Percentiles rank a stretch among this genome's conserved stretches.
Conservation (phyloP, 495 filamentous ascomycete species). For the Parachaetomium inaequale region DNA sequence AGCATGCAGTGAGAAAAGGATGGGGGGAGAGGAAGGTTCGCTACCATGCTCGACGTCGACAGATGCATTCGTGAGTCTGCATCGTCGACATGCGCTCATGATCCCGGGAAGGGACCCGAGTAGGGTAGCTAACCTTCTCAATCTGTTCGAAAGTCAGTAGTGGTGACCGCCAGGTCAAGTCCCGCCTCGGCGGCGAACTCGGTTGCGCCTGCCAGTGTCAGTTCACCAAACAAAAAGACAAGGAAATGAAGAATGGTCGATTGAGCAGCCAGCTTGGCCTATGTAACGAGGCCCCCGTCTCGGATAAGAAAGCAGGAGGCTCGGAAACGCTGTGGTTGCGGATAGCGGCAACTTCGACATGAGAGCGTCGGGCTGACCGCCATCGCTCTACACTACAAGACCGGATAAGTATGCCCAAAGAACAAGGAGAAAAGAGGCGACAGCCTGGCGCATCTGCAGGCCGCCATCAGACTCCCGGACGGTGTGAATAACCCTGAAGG, state of each 20-base stretch:
- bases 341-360: constrained; percentile 13
- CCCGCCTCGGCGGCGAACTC: neutral
- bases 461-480: neutral
- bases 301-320: neutral
- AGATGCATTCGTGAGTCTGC: neutral
- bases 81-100: neutral
- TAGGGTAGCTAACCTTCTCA: neutral
- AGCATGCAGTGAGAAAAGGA: constrained; percentile 48
- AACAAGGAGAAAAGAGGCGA: neutral
- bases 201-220: constrained; percentile 5
- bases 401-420: constrained; percentile 15
- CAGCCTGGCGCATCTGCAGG: neutral
- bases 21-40: constrained; percentile 2
- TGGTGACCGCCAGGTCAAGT: neutral
- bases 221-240: constrained; percentile 8
- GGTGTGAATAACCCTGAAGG: neutral
- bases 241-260: constrained; percentile 11
- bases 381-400: constrained; percentile 22
- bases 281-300: neutral
- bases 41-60: constrained; percentile 6
- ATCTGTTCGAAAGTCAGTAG: constrained; percentile 14
- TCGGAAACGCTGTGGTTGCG: neutral
- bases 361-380: constrained; percentile 12
- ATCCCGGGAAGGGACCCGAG: neutral
- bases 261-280: constrained; percentile 23